A percentile compares a stretch with the other conserved stretches of the same genome.
Conservation (phyloP, 1,139 yeast genomes). For the Kluyveromyces sp. region DNA sequence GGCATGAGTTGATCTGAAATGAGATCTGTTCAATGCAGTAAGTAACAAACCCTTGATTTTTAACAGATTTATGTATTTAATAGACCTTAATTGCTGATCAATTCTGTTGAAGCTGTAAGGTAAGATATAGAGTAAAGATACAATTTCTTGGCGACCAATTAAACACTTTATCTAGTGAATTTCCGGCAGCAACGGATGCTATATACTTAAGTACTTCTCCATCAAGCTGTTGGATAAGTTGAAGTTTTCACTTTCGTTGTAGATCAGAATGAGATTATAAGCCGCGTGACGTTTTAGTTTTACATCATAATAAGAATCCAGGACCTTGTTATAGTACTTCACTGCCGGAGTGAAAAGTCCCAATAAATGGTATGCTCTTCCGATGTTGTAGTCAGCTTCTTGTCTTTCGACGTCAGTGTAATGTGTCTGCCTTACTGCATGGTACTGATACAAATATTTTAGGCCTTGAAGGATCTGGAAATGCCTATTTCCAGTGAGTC, state of each 20-base stretch:
- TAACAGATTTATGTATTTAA: no score
- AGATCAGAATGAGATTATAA: slow-evolving; percentile 70
- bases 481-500: slow-evolving; percentile 80
- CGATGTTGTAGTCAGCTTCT: slow-evolving; percentile 79
- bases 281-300: slow-evolving; percentile 75
- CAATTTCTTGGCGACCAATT: not conserved
- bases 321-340: slow-evolving; percentile 61
- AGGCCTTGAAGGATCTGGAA: slow-evolving; percentile 82
- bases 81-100: no score
- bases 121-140: not conserved
- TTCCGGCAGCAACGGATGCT: no score
- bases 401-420: slow-evolving; percentile 48
- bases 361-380: slow-evolving; percentile 74
- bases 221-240: slow-evolving; percentile 55
- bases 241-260: slow-evolving; percentile 67
- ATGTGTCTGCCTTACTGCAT: slow-evolving; percentile 36
- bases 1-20: no score
- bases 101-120: no score
- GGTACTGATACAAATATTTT: slow-evolving; percentile 67
- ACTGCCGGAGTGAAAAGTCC: slow-evolving; percentile 72
- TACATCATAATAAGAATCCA: slow-evolving; percentile 40
- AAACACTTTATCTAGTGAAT: not conserved
- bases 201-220: slow-evolving; percentile 46
- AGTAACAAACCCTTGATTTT: not conserved
- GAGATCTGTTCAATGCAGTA: not conserved